Conservation (phyloP, 1,284 basidiomycete species). For the Filobasidium uniguttulatum region DNA sequence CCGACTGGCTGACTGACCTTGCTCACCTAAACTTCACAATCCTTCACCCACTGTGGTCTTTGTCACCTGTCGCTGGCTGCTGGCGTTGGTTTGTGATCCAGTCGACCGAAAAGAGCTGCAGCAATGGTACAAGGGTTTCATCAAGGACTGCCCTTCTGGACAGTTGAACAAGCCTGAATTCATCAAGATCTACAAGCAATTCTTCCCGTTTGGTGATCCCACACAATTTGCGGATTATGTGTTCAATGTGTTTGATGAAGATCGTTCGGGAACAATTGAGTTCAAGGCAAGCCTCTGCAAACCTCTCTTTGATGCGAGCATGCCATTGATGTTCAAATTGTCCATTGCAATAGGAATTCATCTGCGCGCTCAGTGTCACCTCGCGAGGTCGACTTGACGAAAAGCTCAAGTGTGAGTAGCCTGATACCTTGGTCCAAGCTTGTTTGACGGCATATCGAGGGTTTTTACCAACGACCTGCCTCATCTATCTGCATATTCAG, state of each 20-base stretch:
- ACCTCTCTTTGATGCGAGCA: constrained; percentile 4
- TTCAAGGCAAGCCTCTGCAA: constrained; percentile 48
- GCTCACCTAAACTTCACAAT: neutral
- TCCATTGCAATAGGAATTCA: constrained; percentile 58
- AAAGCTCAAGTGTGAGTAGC: constrained; percentile 82
- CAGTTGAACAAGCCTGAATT: constrained; percentile 91
- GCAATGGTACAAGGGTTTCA: constrained; percentile 99
- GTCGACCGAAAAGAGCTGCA: constrained; percentile 99
- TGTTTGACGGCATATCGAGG: no score
- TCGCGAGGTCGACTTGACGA: constrained; percentile 88
- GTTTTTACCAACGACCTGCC: no score
- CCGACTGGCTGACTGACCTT: neutral
- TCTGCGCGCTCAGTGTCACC: constrained; percentile 90
- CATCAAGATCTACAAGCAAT: constrained; percentile 96
- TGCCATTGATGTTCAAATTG: constrained; percentile 17
- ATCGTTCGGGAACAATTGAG: constrained; percentile 91
- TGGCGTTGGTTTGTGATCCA: constrained; percentile 31
- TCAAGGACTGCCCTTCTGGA: constrained; percentile 96
- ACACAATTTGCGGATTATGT: constrained; percentile 96
- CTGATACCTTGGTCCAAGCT: no score
- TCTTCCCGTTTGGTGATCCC: constrained; percentile 99
- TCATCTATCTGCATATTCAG: constrained; percentile 44
- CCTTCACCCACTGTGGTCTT: neutral
- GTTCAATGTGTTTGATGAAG: constrained; percentile 86
- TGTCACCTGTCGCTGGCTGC: neutral